Percentiles rank a stretch among this genome's conserved stretches.
These are phyloP conservation scores for Pichia sp. DNA, from an alignment of 1,139 yeast genomes.

Conservation along the genomic window DNA sequence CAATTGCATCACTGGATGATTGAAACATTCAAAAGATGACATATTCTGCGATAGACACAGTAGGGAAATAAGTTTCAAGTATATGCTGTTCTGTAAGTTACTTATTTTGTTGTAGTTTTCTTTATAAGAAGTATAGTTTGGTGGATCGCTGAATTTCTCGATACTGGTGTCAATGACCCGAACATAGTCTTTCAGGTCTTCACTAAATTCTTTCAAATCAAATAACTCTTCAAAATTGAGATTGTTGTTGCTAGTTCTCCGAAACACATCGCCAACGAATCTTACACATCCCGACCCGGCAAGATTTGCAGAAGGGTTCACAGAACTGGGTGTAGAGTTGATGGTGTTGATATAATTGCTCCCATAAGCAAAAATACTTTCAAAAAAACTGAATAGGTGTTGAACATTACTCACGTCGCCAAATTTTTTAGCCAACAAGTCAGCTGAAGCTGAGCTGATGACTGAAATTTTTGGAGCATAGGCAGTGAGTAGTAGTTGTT, in stretches of 20 bases:
- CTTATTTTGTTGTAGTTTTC: slow-evolving; percentile 4
- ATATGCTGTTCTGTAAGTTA: slow-evolving; percentile 43
- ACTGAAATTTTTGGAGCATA: slow-evolving; percentile 22
- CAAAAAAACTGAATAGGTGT: slow-evolving; percentile 28
- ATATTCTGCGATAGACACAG: slow-evolving; percentile 55
- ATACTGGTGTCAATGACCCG: slow-evolving; percentile 19
- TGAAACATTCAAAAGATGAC: slow-evolving; percentile 82
- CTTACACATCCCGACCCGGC: slow-evolving; percentile 15
- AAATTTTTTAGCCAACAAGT: slow-evolving; percentile 13
- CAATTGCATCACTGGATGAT: slow-evolving; percentile 82
- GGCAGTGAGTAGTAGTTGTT: slow-evolving; percentile 24
- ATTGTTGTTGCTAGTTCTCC: not conserved
- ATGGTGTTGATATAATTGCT: slow-evolving; percentile 10
- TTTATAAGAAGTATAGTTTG: slow-evolving; percentile 3
- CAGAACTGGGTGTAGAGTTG: not conserved
- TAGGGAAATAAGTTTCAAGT: slow-evolving; percentile 55
- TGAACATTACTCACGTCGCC: slow-evolving; percentile 5
- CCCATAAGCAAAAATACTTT: slow-evolving; percentile 23
- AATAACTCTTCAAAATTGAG: slow-evolving; percentile 23
- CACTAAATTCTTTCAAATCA: slow-evolving; percentile 18
- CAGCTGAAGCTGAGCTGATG: slow-evolving; percentile 13
- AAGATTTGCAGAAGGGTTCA: not conserved
- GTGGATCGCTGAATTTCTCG: not conserved
- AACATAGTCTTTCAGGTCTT: slow-evolving; percentile 22
- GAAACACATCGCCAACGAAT: slow-evolving; percentile 15